A percentile compares a stretch with the other conserved stretches of the same genome.
phyloP scores from a whole-genome alignment of 331 rosid species.

The Prunus yedoensis region DNA sequence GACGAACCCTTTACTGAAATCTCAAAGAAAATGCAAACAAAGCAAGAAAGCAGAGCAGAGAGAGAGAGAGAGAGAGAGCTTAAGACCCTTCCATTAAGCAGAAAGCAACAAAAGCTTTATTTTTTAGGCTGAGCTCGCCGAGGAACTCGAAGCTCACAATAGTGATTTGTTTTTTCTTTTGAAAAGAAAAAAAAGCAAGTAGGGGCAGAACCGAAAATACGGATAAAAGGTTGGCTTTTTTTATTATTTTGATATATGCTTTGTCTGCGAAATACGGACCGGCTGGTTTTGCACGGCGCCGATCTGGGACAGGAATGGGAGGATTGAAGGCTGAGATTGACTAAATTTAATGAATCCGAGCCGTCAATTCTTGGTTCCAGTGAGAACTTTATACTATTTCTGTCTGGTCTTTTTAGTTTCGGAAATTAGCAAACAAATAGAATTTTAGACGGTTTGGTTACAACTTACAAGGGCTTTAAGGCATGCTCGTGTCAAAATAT shows the following conservation, averaged over 20 bases:
- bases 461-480: too few species aligned
- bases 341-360: constrained; percentile 18
- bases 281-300: constrained; percentile 23
- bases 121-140: constrained; percentile 34
- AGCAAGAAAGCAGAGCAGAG: constrained; percentile 15
- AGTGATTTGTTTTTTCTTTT: neutral
- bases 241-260: neutral
- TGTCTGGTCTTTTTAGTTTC: neutral
- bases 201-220: constrained; percentile 52
- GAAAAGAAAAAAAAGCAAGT: neutral
- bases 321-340: constrained; percentile 35
- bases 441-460: too few species aligned
- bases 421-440: neutral
- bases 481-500: too few species aligned
- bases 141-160: constrained; percentile 40
- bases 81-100: constrained; percentile 73
- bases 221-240: constrained; percentile 10
- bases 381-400: constrained; percentile 20
- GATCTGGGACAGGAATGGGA: constrained; percentile 13
- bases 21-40: constrained; percentile 16
- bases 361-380: constrained; percentile 28
- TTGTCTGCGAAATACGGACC: constrained; percentile 20
- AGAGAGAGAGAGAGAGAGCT: constrained; percentile 27
- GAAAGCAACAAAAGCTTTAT: constrained; percentile 59
- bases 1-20: constrained; percentile 17